Evolutionary conservation across 441 rosid species (phyloP).

Genomic region (Erodium trifolium): DNA sequence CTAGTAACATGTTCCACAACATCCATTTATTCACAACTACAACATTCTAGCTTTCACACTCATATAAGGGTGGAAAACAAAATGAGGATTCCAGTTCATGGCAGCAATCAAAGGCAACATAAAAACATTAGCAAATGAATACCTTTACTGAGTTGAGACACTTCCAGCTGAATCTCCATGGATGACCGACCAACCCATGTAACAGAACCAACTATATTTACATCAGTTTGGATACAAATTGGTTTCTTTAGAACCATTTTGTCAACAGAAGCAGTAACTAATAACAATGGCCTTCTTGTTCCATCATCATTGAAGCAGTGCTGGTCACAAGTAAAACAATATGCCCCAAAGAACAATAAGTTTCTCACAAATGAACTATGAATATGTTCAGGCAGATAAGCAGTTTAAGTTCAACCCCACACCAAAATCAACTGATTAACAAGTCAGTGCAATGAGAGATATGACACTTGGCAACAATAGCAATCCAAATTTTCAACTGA

Average conservation of each 20-base stretch:
- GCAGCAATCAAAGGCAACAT: not conserved
- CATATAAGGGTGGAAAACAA: not conserved
- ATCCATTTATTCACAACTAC: too few relatives aligned
- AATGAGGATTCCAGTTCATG: not conserved
- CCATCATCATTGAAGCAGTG: conserved; percentile 66
- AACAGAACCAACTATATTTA: conserved; percentile 62
- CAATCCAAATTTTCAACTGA: not conserved
- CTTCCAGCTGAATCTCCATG: conserved; percentile 73
- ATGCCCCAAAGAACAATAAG: not conserved
- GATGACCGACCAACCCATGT: conserved; percentile 90
- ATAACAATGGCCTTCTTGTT: conserved; percentile 63
- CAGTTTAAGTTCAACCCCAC: not conserved
- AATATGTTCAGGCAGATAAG: not conserved
- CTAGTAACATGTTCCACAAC: not conserved
- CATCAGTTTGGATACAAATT: conserved; percentile 51
- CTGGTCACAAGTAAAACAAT: conserved; percentile 30
- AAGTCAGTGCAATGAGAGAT: too few relatives aligned
- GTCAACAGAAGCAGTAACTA: conserved; percentile 85
- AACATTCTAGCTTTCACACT: not conserved
- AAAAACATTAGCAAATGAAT: not conserved
- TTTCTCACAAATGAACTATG: not conserved
- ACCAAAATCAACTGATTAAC: not conserved
- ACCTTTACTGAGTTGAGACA: conserved; percentile 53
- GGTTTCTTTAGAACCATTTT: conserved; percentile 69
- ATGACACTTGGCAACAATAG: not conserved